A percentile compares a stretch with the other conserved stretches of the same genome.
Conservation (phyloP, 176 grass and related monocot species). For the Cymbopogon citratus region DNA sequence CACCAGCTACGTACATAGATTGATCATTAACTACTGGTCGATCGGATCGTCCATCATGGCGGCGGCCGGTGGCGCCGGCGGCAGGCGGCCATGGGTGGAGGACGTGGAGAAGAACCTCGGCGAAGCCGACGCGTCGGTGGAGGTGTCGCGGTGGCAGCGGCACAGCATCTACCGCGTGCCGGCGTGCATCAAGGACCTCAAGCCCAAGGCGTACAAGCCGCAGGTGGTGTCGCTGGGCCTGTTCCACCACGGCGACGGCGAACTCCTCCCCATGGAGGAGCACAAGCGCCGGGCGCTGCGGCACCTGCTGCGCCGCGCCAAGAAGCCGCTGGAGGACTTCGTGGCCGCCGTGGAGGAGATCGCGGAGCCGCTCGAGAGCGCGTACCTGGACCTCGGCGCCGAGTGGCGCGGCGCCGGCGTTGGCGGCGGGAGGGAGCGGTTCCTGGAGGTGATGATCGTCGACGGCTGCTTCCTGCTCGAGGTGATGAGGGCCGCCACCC, state of each 20-base stretch:
- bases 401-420: slow-evolving; percentile 1
- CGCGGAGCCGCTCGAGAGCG: slow-evolving; percentile 32
- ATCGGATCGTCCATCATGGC: neutral
- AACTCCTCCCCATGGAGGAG: slow-evolving; percentile 61
- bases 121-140: slow-evolving; percentile 23
- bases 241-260: slow-evolving; percentile 45
- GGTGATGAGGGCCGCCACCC: slow-evolving; percentile 41
- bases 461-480: slow-evolving; percentile 83
- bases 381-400: slow-evolving; percentile 29
- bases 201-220: slow-evolving; percentile 51
- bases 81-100: slow-evolving; percentile 38
- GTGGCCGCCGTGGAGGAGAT: slow-evolving; percentile 35
- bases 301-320: slow-evolving; percentile 54
- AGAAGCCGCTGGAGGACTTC: slow-evolving; percentile 32
- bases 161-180: slow-evolving; percentile 75
- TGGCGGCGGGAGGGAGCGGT: slow-evolving; percentile 26
- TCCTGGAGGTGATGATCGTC: slow-evolving; percentile 62
- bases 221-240: slow-evolving; percentile 73
- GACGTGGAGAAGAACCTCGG: slow-evolving; percentile 40
- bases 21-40: neutral
- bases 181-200: slow-evolving; percentile 63
- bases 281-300: slow-evolving; percentile 70
- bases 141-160: slow-evolving; percentile 49
- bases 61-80: neutral
- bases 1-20: neutral